A percentile compares a stretch with the other conserved stretches of the same genome.
Evolutionary conservation across 1,284 basidiomycete genomes (phyloP).

Genomic region (Naganishia cerealis): DNA sequence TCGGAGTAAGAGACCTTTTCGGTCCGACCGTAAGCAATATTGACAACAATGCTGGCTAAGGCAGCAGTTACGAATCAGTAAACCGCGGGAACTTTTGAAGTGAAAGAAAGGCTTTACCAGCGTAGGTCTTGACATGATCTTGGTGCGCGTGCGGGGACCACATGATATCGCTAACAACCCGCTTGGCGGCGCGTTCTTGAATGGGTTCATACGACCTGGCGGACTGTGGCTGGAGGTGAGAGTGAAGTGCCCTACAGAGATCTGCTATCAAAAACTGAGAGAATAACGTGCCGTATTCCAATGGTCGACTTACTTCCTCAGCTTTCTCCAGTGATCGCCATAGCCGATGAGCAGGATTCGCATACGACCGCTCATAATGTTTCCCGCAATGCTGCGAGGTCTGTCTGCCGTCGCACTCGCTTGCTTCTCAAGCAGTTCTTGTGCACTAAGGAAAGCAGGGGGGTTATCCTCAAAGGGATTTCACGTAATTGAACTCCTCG

Average conservation of each 20-base stretch:
- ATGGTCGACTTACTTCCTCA: slow-evolving; percentile 1
- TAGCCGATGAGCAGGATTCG: slow-evolving; percentile 23
- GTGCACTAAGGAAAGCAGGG: not conserved
- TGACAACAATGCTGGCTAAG: slow-evolving; percentile 62
- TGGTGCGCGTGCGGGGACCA: slow-evolving; percentile 59
- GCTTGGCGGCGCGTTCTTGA: slow-evolving; percentile 58
- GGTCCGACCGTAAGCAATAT: slow-evolving; percentile 66
- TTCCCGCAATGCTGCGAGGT: slow-evolving; percentile 58
- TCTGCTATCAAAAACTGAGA: not conserved
- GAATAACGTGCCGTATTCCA: slow-evolving; percentile 52
- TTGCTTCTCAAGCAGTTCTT: slow-evolving; percentile 59
- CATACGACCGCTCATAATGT: slow-evolving; percentile 26
- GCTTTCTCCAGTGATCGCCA: slow-evolving; percentile 23
- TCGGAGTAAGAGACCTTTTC: slow-evolving; percentile 60
- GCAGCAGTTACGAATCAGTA: not conserved
- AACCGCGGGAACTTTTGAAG: not conserved
- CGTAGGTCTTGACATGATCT: slow-evolving; percentile 61
- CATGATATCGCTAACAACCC: slow-evolving; percentile 61
- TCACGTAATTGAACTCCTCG: not conserved
- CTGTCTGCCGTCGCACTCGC: slow-evolving; percentile 59
- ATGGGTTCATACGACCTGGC: slow-evolving; percentile 58
- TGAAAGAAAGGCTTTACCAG: slow-evolving; percentile 41
- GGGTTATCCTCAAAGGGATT: too few relatives aligned
- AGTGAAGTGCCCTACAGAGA: slow-evolving; percentile 59
- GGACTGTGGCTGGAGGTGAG: slow-evolving; percentile 59